Evolutionary conservation across 139 green algal genomes (phyloP), one percentile per base, ranked within the genome.

Genomic region (Astrephomene gubernaculifera): DNA sequence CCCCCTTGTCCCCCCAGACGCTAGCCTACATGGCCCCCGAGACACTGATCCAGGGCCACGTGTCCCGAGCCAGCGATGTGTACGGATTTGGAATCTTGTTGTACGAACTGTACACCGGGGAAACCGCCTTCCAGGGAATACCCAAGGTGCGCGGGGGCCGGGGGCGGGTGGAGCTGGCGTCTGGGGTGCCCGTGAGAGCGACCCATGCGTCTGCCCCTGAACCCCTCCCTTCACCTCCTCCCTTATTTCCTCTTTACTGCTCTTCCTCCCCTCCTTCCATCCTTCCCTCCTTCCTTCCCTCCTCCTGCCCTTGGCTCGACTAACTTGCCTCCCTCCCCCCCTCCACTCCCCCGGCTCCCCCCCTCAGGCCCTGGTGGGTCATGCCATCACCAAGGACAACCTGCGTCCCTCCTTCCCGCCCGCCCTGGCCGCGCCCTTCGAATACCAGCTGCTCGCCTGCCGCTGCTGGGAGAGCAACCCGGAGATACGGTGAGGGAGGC

Each of bases 391-490:
- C 44, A 85, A 85, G 79, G 79, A 85, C 2, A 71, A 85, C 64
- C 27, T 76, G 64, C 79, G 79, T 19, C 79, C 79, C 22, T 8
- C 36, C 19, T 85, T 85, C 79, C 79, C 79, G 33, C 12, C 41
- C 31, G 10, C 31, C 5, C 74, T 82, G 54, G 74, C 21, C 19
- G 64, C 64, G 35, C 79, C 79, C 25, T 85, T 85, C 43, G 79
- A 85, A 43, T 85, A 73, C 39, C 76, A 89, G 79, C 84, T 90
- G 61, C 82, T 92, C 43, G 86, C 86, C 9, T 89, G 74, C 79
- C 33, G 89, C 33, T 92, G 89, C 89, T 92, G 89, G 89, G 86
- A 92, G 84, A 92, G 65, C 45, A 85, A 90, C 64, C 29, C 82
- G 29, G 68, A 82, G 70, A 88, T 90, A n/a, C 71, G 87, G 76